A percentile compares a stretch with the other conserved stretches of the same genome.
Conservation (phyloP, 345 rosid species). For the Rhodamnia rubescens region DNA sequence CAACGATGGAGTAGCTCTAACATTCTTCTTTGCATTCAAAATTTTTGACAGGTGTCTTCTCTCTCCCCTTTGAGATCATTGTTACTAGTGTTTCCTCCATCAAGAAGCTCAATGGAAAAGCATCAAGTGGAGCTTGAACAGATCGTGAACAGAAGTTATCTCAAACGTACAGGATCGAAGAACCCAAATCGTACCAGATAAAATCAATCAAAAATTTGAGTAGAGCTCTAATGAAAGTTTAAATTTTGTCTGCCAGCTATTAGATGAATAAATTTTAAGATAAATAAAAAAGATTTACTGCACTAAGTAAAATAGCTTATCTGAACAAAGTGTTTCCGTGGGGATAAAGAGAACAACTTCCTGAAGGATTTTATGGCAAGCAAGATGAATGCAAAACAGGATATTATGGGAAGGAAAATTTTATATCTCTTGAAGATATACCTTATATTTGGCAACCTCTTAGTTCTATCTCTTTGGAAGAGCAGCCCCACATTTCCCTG, state of each 20-base stretch:
- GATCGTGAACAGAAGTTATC: background rate
- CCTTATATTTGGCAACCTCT: conserved; percentile 72
- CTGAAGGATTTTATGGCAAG: background rate
- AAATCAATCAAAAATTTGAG: background rate
- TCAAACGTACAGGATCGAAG: background rate
- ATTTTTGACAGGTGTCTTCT: background rate
- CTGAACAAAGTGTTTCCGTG: background rate
- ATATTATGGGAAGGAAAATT: background rate
- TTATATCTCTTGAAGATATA: background rate
- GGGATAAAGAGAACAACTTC: background rate
- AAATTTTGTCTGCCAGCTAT: background rate
- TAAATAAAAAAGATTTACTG: background rate
- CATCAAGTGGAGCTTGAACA: background rate
- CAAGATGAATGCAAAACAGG: background rate
- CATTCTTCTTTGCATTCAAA: background rate
- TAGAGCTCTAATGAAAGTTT: background rate
- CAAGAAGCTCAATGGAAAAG: background rate
- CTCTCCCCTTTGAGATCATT: background rate
- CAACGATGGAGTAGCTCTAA: background rate
- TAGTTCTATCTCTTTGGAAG: conserved; percentile 67
- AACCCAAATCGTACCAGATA: background rate
- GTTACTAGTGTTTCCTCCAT: background rate
- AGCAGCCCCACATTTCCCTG: conserved; percentile 73
- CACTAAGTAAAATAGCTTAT: background rate
- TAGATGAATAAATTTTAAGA: background rate